phyloP scores from a whole-genome alignment of 257 asterid genomes.

The Euphrasia confusa region DNA sequence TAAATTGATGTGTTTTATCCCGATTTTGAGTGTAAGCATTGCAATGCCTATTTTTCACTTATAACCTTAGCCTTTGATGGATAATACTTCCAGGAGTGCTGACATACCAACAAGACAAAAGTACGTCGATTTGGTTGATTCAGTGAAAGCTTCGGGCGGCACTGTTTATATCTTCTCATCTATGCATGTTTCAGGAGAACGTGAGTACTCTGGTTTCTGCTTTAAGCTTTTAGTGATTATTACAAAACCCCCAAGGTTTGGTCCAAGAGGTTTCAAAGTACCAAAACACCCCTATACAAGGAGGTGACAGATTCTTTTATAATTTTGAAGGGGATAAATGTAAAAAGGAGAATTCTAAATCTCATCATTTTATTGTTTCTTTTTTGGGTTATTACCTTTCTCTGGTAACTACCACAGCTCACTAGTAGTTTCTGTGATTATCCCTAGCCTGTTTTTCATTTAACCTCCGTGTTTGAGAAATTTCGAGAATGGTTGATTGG shows the following conservation, averaged over 20 bases:
- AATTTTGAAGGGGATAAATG: too few relatives aligned
- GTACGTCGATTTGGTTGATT: slow-evolving; percentile 68
- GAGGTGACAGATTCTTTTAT: too few relatives aligned
- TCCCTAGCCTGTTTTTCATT: neutral
- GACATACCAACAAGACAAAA: slow-evolving; percentile 65
- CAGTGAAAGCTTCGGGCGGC: slow-evolving; percentile 84
- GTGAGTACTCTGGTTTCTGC: slow-evolving; percentile 43
- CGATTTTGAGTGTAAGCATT: too few relatives aligned
- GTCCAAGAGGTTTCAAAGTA: neutral
- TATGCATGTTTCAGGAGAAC: slow-evolving; percentile 98
- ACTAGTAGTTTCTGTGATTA: neutral
- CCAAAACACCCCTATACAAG: neutral
- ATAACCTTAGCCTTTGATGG: neutral
- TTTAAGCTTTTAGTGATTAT: neutral
- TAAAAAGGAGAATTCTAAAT: too few relatives aligned
- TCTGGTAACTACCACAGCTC: neutral
- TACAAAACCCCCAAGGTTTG: neutral
- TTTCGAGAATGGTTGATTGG: neutral
- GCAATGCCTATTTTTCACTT: neutral
- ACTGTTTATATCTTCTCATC: slow-evolving; percentile 78
- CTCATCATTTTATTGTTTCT: too few relatives aligned
- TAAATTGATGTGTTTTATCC: neutral
- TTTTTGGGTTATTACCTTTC: too few relatives aligned
- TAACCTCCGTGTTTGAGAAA: neutral
- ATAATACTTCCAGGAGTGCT: slow-evolving; percentile 50